phyloP scores from a whole-genome alignment of 441 rosid genomes.

The Raphanus hybrid region DNA sequence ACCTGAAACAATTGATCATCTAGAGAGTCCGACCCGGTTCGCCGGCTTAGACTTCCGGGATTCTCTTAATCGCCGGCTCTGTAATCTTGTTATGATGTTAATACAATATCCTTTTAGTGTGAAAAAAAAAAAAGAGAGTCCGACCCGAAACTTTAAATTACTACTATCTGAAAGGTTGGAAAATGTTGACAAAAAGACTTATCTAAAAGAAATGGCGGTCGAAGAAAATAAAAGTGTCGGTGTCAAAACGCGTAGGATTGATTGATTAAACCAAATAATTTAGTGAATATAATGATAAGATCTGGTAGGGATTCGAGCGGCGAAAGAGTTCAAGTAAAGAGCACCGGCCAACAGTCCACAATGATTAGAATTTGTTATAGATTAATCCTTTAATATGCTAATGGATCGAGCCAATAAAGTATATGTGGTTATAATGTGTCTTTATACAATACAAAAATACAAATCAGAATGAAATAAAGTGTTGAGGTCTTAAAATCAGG shows the following conservation, averaged over 20 bases:
- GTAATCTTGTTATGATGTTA: no score
- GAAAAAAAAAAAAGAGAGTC: no score
- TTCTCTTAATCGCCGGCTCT: no score
- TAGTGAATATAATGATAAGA: slow-evolving; percentile 10
- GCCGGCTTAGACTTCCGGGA: no score
- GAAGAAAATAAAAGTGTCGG: neutral
- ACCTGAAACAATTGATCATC: neutral
- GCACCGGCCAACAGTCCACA: slow-evolving; percentile 28
- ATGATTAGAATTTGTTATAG: slow-evolving; percentile 16
- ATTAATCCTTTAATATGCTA: no score
- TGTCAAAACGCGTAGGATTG: slow-evolving; percentile 14
- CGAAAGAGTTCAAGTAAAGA: slow-evolving; percentile 14
- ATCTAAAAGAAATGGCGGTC: neutral
- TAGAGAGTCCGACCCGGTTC: no score
- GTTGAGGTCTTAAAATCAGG: slow-evolving; percentile 27
- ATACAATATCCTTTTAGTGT: no score
- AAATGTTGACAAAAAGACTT: neutral
- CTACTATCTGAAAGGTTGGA: neutral
- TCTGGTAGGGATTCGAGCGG: slow-evolving; percentile 32
- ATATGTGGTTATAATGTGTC: neutral
- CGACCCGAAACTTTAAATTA: neutral
- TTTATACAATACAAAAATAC: slow-evolving; percentile 16
- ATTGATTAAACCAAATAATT: slow-evolving; percentile 12
- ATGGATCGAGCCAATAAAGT: no score
- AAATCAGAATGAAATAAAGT: slow-evolving; percentile 7